A percentile compares a stretch with the other conserved stretches of the same genome.
Conservation (phyloP, 2,329 filamentous ascomycete genomes). For the Anisogramma anomala region DNA sequence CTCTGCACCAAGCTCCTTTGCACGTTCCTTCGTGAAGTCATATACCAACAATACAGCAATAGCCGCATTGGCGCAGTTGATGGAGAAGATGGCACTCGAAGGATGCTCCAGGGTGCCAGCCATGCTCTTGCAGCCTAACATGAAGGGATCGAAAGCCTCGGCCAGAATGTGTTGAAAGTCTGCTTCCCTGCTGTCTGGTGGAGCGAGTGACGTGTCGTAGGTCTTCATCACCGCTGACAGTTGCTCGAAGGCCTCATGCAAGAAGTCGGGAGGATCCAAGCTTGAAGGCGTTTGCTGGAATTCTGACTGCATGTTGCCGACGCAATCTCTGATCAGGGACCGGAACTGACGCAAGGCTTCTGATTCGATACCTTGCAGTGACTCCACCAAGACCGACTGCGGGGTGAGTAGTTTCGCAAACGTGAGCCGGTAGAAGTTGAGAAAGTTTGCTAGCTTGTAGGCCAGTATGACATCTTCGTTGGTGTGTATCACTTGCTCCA, state of each 20-base stretch:
- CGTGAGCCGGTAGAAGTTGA: constrained; percentile 79
- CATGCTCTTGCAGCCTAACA: constrained; percentile 62
- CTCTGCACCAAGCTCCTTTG: constrained; percentile 42
- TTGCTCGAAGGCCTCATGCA: constrained; percentile 68
- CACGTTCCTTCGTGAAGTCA: constrained; percentile 49
- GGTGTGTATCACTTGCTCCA: constrained; percentile 84
- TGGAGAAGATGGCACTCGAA: constrained; percentile 53
- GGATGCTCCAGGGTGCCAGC: constrained; percentile 48
- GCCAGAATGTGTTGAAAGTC: constrained; percentile 65
- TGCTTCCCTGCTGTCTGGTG: constrained; percentile 45
- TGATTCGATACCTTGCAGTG: constrained; percentile 56
- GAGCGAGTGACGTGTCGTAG: constrained; percentile 68
- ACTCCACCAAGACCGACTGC: constrained; percentile 57
- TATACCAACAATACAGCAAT: constrained; percentile 44
- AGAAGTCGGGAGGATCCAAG: constrained; percentile 66
- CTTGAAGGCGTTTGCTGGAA: constrained; percentile 60
- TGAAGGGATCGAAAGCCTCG: constrained; percentile 77
- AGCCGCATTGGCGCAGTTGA: constrained; percentile 59
- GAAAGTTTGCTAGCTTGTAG: constrained; percentile 81
- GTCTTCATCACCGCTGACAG: constrained; percentile 71
- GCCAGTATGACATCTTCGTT: constrained; percentile 82
- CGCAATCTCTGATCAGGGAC: constrained; percentile 67
- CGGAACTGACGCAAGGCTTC: constrained; percentile 77
- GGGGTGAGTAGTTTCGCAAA: constrained; percentile 68
- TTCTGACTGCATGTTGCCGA: constrained; percentile 61